Base-by-base conservation (phyloP, 805 yeast species). In the Aciculoconidium aculeatum region DNA sequence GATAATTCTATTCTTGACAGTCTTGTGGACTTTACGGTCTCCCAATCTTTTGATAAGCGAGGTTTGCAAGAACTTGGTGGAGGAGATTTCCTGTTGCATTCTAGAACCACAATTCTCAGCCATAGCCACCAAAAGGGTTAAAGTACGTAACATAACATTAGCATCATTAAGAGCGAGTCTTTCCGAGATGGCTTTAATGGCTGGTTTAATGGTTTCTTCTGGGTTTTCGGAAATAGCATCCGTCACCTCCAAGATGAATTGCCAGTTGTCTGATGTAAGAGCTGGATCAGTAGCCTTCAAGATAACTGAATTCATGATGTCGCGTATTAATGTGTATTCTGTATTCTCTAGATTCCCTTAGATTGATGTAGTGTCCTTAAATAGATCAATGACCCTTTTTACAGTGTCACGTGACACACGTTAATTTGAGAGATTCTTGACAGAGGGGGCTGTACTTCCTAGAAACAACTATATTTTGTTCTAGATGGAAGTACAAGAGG, bases 1-100 rank as follows among this genome's bases (percentile, higher is more conserved):
- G 8, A 75, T 72, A 4, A 85, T 63, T 28, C 74, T 71, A 28
- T 61, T 52, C 51, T 84, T 84, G 30, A 92, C 81, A 3, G 75
- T 67, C 15, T 62, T 53, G 58, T 88, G 95, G 17, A 80, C 70
- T 21, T 61, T 53, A 6, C 61, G 49, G 42, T 76, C 82, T 7
- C 75, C 61, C 37, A 86, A 56, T 31, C 64, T 60, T 32, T 49
- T 53, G 15, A 62, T 32, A 16, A 65, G 43, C 6, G 40, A 27
- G n/a, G 55, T 65, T 23, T 53, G 49, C 25, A 60, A 39, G 35
- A 65, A 65, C 7, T 51, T 30, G 29, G 48, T 53, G 11, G 67
- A 38, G 11, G 70, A 67, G 17, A 65, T 64, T 30, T 60, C 66
- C 37, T 63, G 69, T 35, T 55, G 51, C 64, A 64, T 61, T 15